phyloP scores from a whole-genome alignment of 495 filamentous ascomycete genomes.

The Lasiosphaeriaceae sp. region DNA sequence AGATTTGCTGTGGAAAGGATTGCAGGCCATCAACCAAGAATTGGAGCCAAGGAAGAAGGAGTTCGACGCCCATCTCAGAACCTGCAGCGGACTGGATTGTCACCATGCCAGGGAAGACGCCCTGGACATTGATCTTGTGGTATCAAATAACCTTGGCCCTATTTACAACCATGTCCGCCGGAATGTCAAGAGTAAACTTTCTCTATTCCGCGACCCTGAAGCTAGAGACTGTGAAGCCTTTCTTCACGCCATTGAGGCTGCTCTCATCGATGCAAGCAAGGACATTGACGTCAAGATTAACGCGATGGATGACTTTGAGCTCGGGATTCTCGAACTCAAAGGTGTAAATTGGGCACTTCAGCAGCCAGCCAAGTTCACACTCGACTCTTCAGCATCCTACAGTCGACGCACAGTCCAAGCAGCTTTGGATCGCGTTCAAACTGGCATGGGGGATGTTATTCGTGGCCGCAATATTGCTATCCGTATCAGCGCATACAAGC shows the following conservation, averaged over 20 bases:
- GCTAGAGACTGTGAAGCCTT: conserved; percentile 34
- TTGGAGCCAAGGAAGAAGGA: conserved; percentile 33
- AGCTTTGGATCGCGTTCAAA: conserved; percentile 42
- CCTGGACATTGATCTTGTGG: conserved; percentile 33
- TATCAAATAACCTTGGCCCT: conserved; percentile 42
- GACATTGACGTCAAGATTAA: conserved; percentile 32
- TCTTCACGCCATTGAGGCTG: conserved; percentile 26
- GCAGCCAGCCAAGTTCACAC: conserved; percentile 33
- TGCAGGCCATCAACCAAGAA: conserved; percentile 32
- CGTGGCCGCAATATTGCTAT: conserved; percentile 39
- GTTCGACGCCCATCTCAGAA: conserved; percentile 25
- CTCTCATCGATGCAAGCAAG: conserved; percentile 24
- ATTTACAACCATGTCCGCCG: conserved; percentile 30
- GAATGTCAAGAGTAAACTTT: conserved; percentile 34
- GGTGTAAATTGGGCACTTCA: conserved; percentile 36
- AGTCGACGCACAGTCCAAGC: conserved; percentile 37
- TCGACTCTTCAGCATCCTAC: conserved; percentile 29
- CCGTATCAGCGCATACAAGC: conserved; percentile 40
- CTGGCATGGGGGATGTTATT: conserved; percentile 42
- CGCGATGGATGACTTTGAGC: conserved; percentile 38
- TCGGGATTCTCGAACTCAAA: conserved; percentile 38
- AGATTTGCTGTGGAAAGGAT: conserved; percentile 34
- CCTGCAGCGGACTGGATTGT: conserved; percentile 24
- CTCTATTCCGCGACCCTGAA: conserved; percentile 34
- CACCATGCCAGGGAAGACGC: conserved; percentile 32